Evolutionary conservation across 129 eudicot genomes (phyloP).

Genomic region (Centrapalus pauciflorus): DNA sequence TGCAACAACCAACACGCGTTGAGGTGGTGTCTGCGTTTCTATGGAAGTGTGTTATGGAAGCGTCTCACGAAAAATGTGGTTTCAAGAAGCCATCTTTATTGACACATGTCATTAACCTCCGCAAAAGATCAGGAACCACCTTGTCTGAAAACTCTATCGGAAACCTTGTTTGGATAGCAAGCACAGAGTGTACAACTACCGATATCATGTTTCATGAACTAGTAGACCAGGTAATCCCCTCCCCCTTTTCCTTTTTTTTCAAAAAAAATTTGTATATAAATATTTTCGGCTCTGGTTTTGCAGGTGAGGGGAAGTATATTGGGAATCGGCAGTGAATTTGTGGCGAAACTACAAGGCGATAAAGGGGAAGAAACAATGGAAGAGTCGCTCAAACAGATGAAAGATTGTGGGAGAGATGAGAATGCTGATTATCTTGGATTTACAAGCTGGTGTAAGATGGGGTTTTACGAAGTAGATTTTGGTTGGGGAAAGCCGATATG

Average conservation of each 20-base stretch:
- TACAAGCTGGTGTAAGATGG: constrained; percentile 32
- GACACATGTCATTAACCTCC: constrained; percentile 7
- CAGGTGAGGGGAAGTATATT: neutral
- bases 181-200: neutral
- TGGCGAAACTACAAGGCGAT: neutral
- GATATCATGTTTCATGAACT: neutral
- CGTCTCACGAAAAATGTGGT: neutral
- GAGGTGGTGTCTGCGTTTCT: constrained; percentile 5
- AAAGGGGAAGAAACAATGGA: neutral
- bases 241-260: no score
- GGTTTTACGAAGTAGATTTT: constrained; percentile 31
- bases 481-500: constrained; percentile 44
- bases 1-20: neutral
- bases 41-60: constrained; percentile 15
- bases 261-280: no score
- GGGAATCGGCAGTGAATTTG: neutral
- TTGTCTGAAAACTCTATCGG: constrained; percentile 8
- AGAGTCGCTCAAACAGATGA: neutral
- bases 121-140: constrained; percentile 4
- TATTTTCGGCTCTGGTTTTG: no score
- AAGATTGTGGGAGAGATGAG: neutral
- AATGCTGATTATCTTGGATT: neutral
- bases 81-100: neutral
- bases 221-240: neutral
- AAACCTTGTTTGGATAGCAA: constrained; percentile 1